Conservation (phyloP, 371 early-diverging fungal genomes). For the Amoeboaphelidium protococcarum region DNA sequence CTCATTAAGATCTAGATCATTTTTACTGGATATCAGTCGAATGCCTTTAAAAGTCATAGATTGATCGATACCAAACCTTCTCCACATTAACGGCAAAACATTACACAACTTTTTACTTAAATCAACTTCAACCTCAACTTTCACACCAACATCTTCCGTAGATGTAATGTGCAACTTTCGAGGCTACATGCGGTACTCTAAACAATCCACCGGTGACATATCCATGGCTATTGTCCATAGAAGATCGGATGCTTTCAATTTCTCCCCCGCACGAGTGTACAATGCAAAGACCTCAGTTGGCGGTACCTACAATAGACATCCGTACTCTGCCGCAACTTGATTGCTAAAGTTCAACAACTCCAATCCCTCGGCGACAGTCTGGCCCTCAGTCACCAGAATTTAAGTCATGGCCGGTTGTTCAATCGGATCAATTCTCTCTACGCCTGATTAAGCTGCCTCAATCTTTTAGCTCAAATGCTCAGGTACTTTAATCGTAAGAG, state of each 20-base stretch:
- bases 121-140: conserved; percentile 6
- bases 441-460: neutral
- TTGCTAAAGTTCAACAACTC: neutral
- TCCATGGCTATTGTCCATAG: neutral
- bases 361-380: neutral
- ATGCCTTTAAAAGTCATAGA: neutral
- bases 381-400: neutral
- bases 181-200: neutral
- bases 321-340: neutral
- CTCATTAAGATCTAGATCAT: neutral
- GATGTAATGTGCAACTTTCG: neutral
- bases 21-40: neutral
- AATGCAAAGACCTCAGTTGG: neutral
- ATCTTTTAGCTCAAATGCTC: neutral
- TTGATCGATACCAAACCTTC: conserved; percentile 4
- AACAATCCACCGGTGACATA: neutral
- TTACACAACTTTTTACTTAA: neutral
- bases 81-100: conserved; percentile 2
- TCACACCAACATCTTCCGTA: neutral
- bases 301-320: no score
- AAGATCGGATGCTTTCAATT: neutral
- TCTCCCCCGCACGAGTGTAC: neutral
- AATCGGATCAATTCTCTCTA: neutral
- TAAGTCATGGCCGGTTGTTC: neutral
- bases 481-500: neutral